Base-by-base conservation (phyloP, 805 yeast genomes). In the Candida glaebosa region DNA sequence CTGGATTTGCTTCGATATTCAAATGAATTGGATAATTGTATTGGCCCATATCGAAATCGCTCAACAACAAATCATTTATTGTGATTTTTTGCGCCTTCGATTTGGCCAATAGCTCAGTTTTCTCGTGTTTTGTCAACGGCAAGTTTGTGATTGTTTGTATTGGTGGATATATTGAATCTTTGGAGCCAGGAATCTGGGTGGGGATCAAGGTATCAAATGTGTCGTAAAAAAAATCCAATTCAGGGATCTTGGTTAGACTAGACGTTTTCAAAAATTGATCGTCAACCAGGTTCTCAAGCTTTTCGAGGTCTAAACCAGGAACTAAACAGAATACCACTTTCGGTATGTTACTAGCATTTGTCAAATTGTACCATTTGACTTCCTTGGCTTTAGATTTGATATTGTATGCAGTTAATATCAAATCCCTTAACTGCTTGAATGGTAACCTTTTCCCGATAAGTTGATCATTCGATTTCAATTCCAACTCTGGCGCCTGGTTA, bases 141-240 rank as follows among this genome's bases (percentile, higher is more conserved):
- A 76, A 69, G 40, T 72, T 72, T 12, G 79, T 65, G 34, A 88
- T 71, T 2, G 85, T 70, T 34, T 70, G 72, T 40, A 74, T 66
- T 12, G 79, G 74, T 37, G 81, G 81, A 52, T 66, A 79, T 26
- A 79, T 56, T 7, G 75, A 70, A 32, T 73, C 78, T 47, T 73
- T 75, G 3, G 79, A 73, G 0, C 95, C 96, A 0, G 96, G 95
- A 4, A 81, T 69, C 19, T 60, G 54, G 2, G 83, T 61, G 0
- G 83, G 83, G 37, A 81, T 57, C 9, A 70, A 53, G 22, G 63
- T 49, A 0, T 59, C 53, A 50, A 81, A 83, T 2, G 58, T 55
- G 0, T 60, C 46, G 3, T 59, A 41, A 38, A 80, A 58, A 38
- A 68, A 65, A 2, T 58, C 39, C 37, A 71, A 58, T 4, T 55